phyloP scores from a whole-genome alignment of 2,329 filamentous ascomycete genomes.

The Lecanicillium sp. region DNA sequence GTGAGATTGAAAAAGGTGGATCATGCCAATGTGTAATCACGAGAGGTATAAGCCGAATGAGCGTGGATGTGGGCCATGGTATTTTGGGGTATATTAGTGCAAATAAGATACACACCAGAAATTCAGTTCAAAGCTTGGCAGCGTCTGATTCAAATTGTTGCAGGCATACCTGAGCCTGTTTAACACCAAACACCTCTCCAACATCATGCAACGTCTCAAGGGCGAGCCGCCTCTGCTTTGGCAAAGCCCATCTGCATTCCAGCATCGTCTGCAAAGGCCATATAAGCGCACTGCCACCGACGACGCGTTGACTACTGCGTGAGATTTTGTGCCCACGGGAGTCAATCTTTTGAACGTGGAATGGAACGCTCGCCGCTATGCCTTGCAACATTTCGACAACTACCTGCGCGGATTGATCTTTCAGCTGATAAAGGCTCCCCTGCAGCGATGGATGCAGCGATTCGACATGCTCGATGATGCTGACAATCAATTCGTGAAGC shows the following conservation, averaged over 20 bases:
- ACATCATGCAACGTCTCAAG: background rate
- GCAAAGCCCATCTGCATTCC: background rate
- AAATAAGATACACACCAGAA: no score
- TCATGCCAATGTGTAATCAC: no score
- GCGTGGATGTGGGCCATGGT: no score
- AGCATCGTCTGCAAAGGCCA: conserved; percentile 3
- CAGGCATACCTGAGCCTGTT: background rate
- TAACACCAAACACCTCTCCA: background rate
- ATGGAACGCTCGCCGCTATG: conserved; percentile 1
- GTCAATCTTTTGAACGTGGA: conserved; percentile 1
- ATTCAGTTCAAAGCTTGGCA: no score
- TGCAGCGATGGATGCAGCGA: background rate
- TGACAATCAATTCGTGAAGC: background rate
- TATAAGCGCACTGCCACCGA: conserved; percentile 1
- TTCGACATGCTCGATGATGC: background rate
- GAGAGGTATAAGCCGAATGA: no score
- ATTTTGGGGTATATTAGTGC: no score
- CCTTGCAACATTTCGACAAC: background rate
- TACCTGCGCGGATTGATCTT: background rate
- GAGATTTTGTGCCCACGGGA: background rate
- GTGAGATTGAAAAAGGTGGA: conserved; percentile 7
- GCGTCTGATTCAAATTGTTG: no score
- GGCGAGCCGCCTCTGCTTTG: background rate
- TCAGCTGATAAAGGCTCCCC: background rate
- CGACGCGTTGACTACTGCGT: background rate